phyloP scores from a whole-genome alignment of 345 rosid species.

The Melaleuca alternifolia region DNA sequence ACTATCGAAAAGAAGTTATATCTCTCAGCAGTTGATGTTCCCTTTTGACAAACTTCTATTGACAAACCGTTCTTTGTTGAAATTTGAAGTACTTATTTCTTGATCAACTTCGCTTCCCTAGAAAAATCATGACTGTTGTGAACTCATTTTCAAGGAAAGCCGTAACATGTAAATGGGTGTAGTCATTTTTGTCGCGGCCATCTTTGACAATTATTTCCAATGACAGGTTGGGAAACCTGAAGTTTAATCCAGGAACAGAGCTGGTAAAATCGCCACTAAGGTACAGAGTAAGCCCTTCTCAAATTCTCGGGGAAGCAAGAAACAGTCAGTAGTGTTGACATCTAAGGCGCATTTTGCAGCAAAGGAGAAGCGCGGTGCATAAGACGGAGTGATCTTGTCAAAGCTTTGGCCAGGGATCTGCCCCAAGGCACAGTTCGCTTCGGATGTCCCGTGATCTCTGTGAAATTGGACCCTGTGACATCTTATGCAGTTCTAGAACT shows the following conservation, averaged over 20 bases:
- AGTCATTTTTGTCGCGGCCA: not conserved
- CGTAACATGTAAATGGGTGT: not conserved
- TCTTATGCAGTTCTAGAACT: conserved; percentile 18
- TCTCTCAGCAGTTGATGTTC: not conserved
- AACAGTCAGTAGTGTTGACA: not conserved
- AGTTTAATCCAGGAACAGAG: not conserved
- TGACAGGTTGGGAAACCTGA: not conserved
- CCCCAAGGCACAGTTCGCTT: not conserved
- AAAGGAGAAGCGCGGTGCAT: not conserved
- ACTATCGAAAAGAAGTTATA: not conserved
- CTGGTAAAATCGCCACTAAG: not conserved
- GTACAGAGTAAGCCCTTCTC: not conserved
- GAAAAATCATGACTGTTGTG: not conserved
- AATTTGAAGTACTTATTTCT: no score
- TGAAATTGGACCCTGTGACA: conserved; percentile 18
- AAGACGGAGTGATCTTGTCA: not conserved
- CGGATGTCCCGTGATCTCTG: conserved; percentile 9
- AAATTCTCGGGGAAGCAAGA: not conserved
- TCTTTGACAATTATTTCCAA: not conserved
- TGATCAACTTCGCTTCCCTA: not conserved
- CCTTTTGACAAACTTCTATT: not conserved
- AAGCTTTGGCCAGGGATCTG: not conserved
- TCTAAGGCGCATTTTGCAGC: not conserved
- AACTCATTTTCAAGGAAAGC: not conserved
- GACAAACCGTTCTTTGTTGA: not conserved